These are phyloP conservation scores for Dothiorella sarmentorum DNA, from an alignment of 2,329 filamentous ascomycete species.

Conservation along the genomic window DNA sequence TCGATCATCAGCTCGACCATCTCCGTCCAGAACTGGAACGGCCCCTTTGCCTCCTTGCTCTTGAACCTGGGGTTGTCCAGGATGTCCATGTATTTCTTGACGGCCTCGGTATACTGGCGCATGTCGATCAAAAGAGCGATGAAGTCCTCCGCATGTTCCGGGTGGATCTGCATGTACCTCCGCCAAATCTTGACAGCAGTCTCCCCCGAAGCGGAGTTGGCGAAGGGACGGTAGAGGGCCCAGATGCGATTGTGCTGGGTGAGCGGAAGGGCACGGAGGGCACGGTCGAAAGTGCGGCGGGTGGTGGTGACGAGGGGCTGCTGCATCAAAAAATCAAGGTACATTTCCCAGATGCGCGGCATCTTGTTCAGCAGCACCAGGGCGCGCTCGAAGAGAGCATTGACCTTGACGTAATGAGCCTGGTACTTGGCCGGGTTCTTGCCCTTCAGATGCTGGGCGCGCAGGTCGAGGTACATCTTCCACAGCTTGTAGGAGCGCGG, in stretches of 20 bases:
- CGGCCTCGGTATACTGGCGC: conserved; percentile 83
- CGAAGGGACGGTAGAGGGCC: conserved; percentile 86
- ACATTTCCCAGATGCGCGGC: conserved; percentile 98
- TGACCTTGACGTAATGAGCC: conserved; percentile 86
- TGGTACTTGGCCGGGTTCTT: conserved; percentile 79
- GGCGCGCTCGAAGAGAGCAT: conserved; percentile 87
- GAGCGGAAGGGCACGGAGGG: conserved; percentile 83
- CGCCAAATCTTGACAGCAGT: conserved; percentile 93
- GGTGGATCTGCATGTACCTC: conserved; percentile 94
- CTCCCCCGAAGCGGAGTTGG: conserved; percentile 81
- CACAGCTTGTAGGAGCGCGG: conserved; percentile 97
- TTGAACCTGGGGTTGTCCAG: conserved; percentile 86
- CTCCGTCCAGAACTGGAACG: conserved; percentile 95
- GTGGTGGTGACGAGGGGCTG: conserved; percentile 90
- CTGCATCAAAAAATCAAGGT: conserved; percentile 81
- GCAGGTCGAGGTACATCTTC: conserved; percentile 92
- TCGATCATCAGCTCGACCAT: conserved; percentile 94
- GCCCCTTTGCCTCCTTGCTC: conserved; percentile 90
- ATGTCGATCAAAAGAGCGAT: conserved; percentile 83
- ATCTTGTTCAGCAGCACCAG: conserved; percentile 96
- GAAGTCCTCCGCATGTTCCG: conserved; percentile 91
- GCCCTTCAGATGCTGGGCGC: conserved; percentile 74
- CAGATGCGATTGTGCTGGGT: conserved; percentile 96
- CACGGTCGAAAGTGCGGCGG: conserved; percentile 84
- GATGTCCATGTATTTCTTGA: conserved; percentile 85